Evolutionary conservation across 2,329 filamentous ascomycete species (phyloP).

Genomic region (Bipolaris bicolor): DNA sequence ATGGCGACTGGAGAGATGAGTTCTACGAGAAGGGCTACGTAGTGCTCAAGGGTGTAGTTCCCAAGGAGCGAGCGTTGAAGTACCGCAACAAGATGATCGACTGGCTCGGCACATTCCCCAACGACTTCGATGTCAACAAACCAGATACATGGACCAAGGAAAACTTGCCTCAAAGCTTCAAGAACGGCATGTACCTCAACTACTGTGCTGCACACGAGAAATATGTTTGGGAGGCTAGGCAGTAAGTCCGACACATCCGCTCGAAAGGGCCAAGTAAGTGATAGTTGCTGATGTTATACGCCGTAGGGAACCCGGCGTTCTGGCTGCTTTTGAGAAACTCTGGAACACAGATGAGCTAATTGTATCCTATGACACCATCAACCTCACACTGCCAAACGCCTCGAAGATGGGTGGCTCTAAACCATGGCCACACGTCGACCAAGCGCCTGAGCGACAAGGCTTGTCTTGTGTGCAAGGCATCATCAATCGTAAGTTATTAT

Average conservation of each 20-base stretch:
- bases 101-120: constrained; percentile 39
- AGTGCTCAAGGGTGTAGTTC: constrained; percentile 34
- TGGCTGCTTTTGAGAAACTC: constrained; percentile 52
- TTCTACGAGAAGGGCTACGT: constrained; percentile 38
- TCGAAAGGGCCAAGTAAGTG: background rate
- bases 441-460: constrained; percentile 49
- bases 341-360: constrained; percentile 47
- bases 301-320: constrained; percentile 46
- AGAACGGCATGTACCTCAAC: constrained; percentile 48
- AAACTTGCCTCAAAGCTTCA: constrained; percentile 48
- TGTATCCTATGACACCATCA: constrained; percentile 47
- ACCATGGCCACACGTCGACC: constrained; percentile 55
- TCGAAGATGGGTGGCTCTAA: constrained; percentile 41
- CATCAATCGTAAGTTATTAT: constrained; percentile 48
- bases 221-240: constrained; percentile 53
- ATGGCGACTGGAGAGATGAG: constrained; percentile 42
- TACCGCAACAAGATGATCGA: constrained; percentile 40
- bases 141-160: constrained; percentile 52
- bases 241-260: constrained; percentile 5
- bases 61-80: constrained; percentile 31
- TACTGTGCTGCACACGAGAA: constrained; percentile 53
- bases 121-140: constrained; percentile 41
- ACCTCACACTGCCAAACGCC: constrained; percentile 52
- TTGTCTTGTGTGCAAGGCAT: constrained; percentile 53
- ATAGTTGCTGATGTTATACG: background rate